These are phyloP conservation scores for Pseudocohnilembus persalinus DNA, from an alignment of 169 alveolate species.

Conservation along the genomic window DNA sequence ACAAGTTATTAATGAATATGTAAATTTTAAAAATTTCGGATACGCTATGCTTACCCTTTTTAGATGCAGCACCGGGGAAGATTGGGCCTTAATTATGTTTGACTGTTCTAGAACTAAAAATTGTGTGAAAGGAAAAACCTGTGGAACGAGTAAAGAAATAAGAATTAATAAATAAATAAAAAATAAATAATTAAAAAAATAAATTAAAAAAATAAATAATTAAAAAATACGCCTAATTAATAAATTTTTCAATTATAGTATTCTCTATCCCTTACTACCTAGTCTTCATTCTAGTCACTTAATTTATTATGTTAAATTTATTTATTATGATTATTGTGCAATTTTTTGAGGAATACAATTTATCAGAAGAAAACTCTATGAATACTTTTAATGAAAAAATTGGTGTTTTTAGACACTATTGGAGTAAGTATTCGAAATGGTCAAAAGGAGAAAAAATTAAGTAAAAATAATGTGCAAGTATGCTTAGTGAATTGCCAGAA, in stretches of 20 bases:
- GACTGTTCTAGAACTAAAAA: conserved; percentile 9
- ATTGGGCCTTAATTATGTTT: conserved; percentile 57
- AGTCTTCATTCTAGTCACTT: conserved; percentile 44
- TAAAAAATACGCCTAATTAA: too few relatives aligned
- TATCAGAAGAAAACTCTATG: conserved; percentile 67
- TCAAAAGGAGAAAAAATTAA: conserved; percentile 49
- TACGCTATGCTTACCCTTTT: conserved; percentile 62
- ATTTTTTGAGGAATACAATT: conserved; percentile 77
- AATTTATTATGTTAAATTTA: conserved; percentile 75
- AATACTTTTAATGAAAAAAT: conserved; percentile 64
- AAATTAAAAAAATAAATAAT: too few relatives aligned
- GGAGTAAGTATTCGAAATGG: conserved; percentile 69
- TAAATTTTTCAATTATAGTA: background rate
- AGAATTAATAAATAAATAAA: conserved; percentile 8
- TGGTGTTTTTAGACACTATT: conserved; percentile 64
- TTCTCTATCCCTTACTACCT: conserved; percentile 32
- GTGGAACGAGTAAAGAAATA: conserved; percentile 39
- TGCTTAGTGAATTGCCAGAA: conserved; percentile 21
- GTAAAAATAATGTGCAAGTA: background rate
- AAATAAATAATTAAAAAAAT: too few relatives aligned
- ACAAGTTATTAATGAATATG: conserved; percentile 51
- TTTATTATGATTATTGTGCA: conserved; percentile 80
- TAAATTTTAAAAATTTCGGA: conserved; percentile 66
- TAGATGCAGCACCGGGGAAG: conserved; percentile 74
- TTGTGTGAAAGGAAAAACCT: background rate